phyloP scores from a whole-genome alignment of 495 filamentous ascomycete species.

The Bryoglossum gracile region DNA sequence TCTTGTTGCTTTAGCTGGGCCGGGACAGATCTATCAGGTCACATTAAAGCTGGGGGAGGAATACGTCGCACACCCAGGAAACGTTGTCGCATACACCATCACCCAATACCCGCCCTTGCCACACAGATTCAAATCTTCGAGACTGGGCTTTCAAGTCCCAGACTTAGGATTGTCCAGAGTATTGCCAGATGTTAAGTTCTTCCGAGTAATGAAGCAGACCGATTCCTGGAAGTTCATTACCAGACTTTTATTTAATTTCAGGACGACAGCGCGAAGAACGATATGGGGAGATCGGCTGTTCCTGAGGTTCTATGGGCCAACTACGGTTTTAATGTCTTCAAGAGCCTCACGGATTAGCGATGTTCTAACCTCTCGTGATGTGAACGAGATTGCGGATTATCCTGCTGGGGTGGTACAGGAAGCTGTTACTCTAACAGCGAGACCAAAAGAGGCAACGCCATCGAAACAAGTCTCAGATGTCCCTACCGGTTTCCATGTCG shows the following conservation, averaged over 20 bases:
- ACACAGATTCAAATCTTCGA: slow-evolving; percentile 75
- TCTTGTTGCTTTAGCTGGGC: slow-evolving; percentile 73
- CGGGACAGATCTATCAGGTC: slow-evolving; percentile 81
- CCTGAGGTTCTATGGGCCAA: slow-evolving; percentile 79
- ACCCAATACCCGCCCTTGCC: slow-evolving; percentile 65
- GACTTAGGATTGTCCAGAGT: slow-evolving; percentile 45
- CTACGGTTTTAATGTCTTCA: slow-evolving; percentile 77
- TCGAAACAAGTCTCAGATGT: slow-evolving; percentile 26
- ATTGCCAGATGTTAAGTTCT: slow-evolving; percentile 59
- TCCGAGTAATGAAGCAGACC: slow-evolving; percentile 59
- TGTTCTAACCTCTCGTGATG: slow-evolving; percentile 61
- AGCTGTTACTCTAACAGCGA: slow-evolving; percentile 37
- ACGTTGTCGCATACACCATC: slow-evolving; percentile 83
- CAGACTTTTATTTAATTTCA: slow-evolving; percentile 51
- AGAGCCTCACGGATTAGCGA: slow-evolving; percentile 70
- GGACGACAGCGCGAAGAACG: slow-evolving; percentile 66
- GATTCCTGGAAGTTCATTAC: slow-evolving; percentile 61
- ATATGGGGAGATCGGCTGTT: slow-evolving; percentile 96
- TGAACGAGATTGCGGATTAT: slow-evolving; percentile 78
- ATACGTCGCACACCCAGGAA: slow-evolving; percentile 78
- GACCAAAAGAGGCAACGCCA: slow-evolving; percentile 28
- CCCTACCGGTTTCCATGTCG: slow-evolving; percentile 42
- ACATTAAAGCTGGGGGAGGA: slow-evolving; percentile 71
- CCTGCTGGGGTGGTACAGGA: slow-evolving; percentile 50
- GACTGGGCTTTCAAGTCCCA: slow-evolving; percentile 73